These are phyloP conservation scores for Zhuliangozyma blackwelliae DNA, from an alignment of 1,139 yeast genomes.

Conservation along the genomic window DNA sequence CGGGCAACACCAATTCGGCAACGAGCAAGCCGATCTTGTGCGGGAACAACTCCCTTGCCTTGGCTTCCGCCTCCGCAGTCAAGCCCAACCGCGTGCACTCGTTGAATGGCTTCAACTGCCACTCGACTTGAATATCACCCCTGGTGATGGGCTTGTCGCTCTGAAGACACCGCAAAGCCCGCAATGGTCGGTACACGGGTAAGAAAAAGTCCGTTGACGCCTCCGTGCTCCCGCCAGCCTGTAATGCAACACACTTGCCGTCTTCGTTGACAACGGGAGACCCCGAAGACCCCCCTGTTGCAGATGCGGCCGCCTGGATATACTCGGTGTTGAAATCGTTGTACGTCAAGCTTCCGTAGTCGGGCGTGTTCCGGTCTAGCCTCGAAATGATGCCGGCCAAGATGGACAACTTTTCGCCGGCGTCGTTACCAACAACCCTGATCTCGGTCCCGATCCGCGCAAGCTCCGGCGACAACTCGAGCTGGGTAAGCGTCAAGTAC, in stretches of 20 bases:
- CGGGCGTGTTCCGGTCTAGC: slow-evolving; percentile 91
- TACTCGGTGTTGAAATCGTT: slow-evolving; percentile 95
- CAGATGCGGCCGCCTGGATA: slow-evolving; percentile 94
- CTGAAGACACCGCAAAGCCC: slow-evolving; percentile 78
- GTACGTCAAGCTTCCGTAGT: slow-evolving; percentile 84
- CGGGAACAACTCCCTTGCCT: slow-evolving; percentile 68
- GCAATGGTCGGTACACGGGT: slow-evolving; percentile 76
- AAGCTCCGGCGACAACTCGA: slow-evolving; percentile 71
- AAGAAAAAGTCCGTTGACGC: slow-evolving; percentile 91
- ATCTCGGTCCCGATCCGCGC: slow-evolving; percentile 90
- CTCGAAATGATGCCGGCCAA: slow-evolving; percentile 87
- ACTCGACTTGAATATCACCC: slow-evolving; percentile 87
- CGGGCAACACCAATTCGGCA: slow-evolving; percentile 78
- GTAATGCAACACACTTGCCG: slow-evolving; percentile 85
- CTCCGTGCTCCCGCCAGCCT: slow-evolving; percentile 90
- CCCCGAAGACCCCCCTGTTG: slow-evolving; percentile 94
- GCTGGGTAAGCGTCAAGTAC: slow-evolving; percentile 65
- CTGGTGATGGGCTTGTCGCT: slow-evolving; percentile 54
- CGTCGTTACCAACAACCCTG: slow-evolving; percentile 93
- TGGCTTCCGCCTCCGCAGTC: slow-evolving; percentile 66
- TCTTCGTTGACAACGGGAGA: slow-evolving; percentile 90
- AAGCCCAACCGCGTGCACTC: slow-evolving; percentile 87
- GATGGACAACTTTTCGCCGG: slow-evolving; percentile 89
- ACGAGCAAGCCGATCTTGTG: slow-evolving; percentile 76
- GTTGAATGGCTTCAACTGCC: slow-evolving; percentile 84